Conservation (phyloP, 441 rosid species). For the Pelargonium australe region DNA sequence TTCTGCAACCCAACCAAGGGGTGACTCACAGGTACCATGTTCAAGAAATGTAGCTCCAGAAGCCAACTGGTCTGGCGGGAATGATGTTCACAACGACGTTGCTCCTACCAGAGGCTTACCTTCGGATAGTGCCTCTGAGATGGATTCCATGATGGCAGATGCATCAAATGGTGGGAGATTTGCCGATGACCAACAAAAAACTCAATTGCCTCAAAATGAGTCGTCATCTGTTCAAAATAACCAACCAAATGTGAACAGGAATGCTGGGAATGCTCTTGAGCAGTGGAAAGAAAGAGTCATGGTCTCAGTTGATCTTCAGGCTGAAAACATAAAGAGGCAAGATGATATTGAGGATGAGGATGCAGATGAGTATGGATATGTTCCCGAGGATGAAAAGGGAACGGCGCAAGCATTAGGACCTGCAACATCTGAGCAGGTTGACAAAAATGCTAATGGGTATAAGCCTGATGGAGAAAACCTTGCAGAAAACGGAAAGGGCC, state of each 20-base stretch:
- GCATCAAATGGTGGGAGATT: constrained; percentile 49
- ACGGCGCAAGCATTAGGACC: constrained; percentile 88
- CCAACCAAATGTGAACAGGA: constrained; percentile 74
- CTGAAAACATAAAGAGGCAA: constrained; percentile 39
- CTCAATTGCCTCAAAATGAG: constrained; percentile 41
- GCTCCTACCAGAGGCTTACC: constrained; percentile 51
- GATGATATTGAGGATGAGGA: constrained; percentile 61
- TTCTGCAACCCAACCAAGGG: constrained; percentile 54
- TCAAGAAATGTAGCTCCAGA: constrained; percentile 47
- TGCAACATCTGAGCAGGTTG: constrained; percentile 79
- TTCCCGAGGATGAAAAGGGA: constrained; percentile 66
- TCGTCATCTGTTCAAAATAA: constrained; percentile 40
- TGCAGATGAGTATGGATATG: constrained; percentile 76
- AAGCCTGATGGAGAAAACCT: constrained; percentile 46
- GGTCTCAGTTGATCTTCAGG: constrained; percentile 59
- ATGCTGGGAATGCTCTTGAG: constrained; percentile 75
- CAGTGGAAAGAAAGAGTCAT: constrained; percentile 93
- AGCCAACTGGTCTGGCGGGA: constrained; percentile 40
- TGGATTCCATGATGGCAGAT: constrained; percentile 47
- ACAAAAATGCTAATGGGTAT: constrained; percentile 39
- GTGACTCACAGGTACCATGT: constrained; percentile 39
- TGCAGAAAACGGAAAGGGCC: constrained; percentile 37
- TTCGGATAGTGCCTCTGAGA: constrained; percentile 40
- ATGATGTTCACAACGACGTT: constrained; percentile 38
- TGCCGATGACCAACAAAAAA: constrained; percentile 38